These are phyloP conservation scores for Chaetomium tenue DNA, from an alignment of 495 filamentous ascomycete species.

Conservation along the genomic window DNA sequence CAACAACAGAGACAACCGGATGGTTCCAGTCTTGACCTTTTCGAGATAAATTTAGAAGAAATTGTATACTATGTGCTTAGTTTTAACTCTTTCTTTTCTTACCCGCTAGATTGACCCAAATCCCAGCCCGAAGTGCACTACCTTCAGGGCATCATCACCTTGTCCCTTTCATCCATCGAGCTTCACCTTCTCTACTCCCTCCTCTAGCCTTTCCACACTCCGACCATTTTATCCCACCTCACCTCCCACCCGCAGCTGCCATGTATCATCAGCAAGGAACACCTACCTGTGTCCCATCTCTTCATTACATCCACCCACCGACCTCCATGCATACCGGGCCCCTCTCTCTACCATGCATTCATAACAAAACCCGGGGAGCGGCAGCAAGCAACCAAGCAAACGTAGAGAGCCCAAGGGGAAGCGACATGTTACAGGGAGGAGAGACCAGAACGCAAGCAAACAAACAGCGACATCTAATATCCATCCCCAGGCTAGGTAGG, in stretches of 20 bases:
- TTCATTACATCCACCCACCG: not conserved
- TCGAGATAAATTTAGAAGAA: no score
- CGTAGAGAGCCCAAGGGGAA: not conserved
- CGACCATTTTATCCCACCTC: not conserved
- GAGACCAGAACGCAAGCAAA: not conserved
- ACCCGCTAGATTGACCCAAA: not conserved
- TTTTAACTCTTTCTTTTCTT: not conserved
- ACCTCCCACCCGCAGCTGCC: not conserved
- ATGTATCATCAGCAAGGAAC: not conserved
- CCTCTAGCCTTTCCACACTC: no score
- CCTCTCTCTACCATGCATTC: no score
- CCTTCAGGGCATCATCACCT: not conserved
- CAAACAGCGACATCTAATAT: constrained; percentile 11
- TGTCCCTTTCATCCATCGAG: no score
- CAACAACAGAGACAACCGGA: not conserved
- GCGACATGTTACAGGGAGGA: not conserved
- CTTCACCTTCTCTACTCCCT: no score
- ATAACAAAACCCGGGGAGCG: no score
- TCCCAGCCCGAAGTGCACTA: not conserved
- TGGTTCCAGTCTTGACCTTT: no score
- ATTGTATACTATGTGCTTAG: no score
- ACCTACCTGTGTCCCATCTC: not conserved
- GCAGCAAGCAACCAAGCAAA: not conserved
- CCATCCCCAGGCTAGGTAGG: not conserved
- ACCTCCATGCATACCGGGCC: no score